Percentiles rank a stretch among this genome's conserved stretches.
Conservation (phyloP, 495 filamentous ascomycete genomes). For the Hypoxylon rickii region DNA sequence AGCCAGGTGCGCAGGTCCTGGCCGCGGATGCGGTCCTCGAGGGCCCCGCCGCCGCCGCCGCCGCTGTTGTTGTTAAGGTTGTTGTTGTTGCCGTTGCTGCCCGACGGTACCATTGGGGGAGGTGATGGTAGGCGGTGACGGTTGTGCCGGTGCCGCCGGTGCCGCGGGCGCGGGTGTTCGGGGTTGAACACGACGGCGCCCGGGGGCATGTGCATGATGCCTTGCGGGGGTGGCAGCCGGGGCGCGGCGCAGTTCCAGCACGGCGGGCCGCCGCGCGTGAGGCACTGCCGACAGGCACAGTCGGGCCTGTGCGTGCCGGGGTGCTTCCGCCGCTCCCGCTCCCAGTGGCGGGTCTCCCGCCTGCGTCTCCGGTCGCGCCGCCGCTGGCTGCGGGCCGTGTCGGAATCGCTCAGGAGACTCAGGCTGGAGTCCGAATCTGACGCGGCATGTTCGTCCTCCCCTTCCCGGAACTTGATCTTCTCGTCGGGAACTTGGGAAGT, state of each 20-base stretch:
- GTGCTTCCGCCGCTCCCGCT: constrained; percentile 45
- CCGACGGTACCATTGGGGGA: not conserved
- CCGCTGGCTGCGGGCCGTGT: constrained; percentile 41
- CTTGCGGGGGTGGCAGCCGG: constrained; percentile 40
- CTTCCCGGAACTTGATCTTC: constrained; percentile 40
- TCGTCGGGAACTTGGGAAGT: constrained; percentile 40
- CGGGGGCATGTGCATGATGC: constrained; percentile 20
- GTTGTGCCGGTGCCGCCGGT: constrained; percentile 12
- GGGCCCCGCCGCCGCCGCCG: too few relatives aligned
- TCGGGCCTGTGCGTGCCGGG: constrained; percentile 48
- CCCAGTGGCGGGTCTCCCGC: constrained; percentile 44
- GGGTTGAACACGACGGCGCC: constrained; percentile 22
- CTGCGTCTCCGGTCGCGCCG: constrained; percentile 42
- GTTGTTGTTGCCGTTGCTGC: not conserved
- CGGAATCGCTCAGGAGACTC: constrained; percentile 40
- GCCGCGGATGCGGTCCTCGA: constrained; percentile 39
- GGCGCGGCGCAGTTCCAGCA: constrained; percentile 54
- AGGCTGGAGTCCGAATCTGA: constrained; percentile 43
- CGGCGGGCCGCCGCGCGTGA: constrained; percentile 39
- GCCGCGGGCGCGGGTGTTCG: constrained; percentile 13
- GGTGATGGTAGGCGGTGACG: constrained; percentile 10
- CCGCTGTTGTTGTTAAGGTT: constrained; percentile 9
- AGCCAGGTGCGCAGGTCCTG: constrained; percentile 53
- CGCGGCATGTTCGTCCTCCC: constrained; percentile 30
- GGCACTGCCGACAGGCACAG: constrained; percentile 48